Evolutionary conservation across 371 early-diverging fungal genomes (phyloP).

Genomic region (Blakeslea trispora): DNA sequence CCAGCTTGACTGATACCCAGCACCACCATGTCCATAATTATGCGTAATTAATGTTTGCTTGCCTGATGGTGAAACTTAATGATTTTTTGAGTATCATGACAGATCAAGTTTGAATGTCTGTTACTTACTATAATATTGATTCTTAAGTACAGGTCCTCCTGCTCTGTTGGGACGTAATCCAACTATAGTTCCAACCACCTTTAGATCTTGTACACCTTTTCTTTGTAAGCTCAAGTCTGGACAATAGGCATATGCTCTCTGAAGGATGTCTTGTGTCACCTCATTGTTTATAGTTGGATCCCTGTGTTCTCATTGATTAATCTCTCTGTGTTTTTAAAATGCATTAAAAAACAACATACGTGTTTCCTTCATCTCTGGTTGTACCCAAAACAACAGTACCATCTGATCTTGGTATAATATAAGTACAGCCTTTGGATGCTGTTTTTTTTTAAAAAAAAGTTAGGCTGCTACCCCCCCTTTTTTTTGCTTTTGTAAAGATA

Average conservation of each 20-base stretch:
- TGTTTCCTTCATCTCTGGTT: slow-evolving; percentile 61
- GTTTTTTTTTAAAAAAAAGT: slow-evolving; percentile 15
- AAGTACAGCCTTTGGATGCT: slow-evolving; percentile 43
- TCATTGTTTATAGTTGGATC: slow-evolving; percentile 6
- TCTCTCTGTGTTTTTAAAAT: neutral
- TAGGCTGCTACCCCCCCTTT: too few species aligned
- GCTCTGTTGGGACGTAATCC: slow-evolving; percentile 64
- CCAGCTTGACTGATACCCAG: slow-evolving; percentile 75
- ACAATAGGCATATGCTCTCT: slow-evolving; percentile 25
- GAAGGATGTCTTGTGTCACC: slow-evolving; percentile 26
- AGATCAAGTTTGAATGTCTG: too few species aligned
- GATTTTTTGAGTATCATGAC: too few species aligned
- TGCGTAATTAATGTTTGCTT: slow-evolving; percentile 59
- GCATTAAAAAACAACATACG: slow-evolving; percentile 36
- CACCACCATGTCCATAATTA: slow-evolving; percentile 74
- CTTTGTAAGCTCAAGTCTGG: slow-evolving; percentile 39
- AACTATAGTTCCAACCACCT: slow-evolving; percentile 48
- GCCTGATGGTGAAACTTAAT: slow-evolving; percentile 34
- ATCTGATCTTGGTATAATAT: slow-evolving; percentile 76
- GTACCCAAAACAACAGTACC: slow-evolving; percentile 80
- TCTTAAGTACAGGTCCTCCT: slow-evolving; percentile 67
- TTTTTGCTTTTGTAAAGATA: too few species aligned
- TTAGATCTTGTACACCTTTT: slow-evolving; percentile 25
- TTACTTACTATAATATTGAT: slow-evolving; percentile 47
- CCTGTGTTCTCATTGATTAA: neutral